phyloP scores from a whole-genome alignment of 306 rosid species.

The Purshia tridentata region DNA sequence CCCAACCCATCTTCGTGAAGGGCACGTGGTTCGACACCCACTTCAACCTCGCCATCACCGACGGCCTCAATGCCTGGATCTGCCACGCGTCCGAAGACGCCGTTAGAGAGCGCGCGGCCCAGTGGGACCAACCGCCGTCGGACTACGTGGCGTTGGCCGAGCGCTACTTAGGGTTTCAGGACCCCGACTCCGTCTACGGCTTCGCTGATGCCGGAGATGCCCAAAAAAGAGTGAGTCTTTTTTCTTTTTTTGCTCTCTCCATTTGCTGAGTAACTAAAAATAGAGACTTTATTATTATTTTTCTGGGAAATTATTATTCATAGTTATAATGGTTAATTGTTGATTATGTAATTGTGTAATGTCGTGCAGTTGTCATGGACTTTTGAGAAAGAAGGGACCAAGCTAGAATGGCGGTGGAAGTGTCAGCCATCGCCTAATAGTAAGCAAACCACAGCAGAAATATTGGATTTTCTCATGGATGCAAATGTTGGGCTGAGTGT shows the following conservation, averaged over 20 bases:
- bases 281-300: background rate
- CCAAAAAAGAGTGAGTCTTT: slow-evolving; percentile 50
- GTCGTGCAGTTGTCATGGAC: slow-evolving; percentile 78
- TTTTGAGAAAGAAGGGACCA: slow-evolving; percentile 81
- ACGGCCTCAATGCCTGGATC: slow-evolving; percentile 67
- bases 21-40: slow-evolving; percentile 58
- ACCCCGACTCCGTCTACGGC: slow-evolving; percentile 56
- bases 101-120: slow-evolving; percentile 69
- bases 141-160: slow-evolving; percentile 67
- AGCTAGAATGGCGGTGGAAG: slow-evolving; percentile 87
- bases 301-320: no score
- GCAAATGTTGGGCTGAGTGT: slow-evolving; percentile 84
- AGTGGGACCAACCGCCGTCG: slow-evolving; percentile 80
- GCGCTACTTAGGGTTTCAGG: slow-evolving; percentile 72
- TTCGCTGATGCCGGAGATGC: slow-evolving; percentile 74
- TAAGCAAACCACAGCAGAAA: slow-evolving; percentile 58
- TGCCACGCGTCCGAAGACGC: slow-evolving; percentile 71
- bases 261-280: background rate
- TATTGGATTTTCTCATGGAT: slow-evolving; percentile 83
- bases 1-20: slow-evolving; percentile 60
- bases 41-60: slow-evolving; percentile 72
- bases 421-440: slow-evolving; percentile 56
- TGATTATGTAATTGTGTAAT: background rate
- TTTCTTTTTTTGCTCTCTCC: no score
- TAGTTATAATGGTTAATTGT: background rate